Percentiles rank a stretch among this genome's conserved stretches.
Conservation (phyloP, 2,329 filamentous ascomycete genomes). For the Thelonectria olida region DNA sequence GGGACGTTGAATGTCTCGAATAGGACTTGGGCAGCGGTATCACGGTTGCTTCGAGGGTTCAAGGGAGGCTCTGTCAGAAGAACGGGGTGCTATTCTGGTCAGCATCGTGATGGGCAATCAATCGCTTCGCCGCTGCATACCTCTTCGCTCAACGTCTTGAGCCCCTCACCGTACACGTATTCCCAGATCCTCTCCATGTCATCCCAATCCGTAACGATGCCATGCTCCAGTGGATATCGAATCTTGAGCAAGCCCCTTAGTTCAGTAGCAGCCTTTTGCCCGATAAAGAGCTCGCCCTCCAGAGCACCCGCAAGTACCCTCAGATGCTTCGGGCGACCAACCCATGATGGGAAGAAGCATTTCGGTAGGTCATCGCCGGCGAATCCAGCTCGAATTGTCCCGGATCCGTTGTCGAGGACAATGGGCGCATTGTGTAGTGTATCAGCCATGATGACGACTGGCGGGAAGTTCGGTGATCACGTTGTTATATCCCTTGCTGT, state of each 20-base stretch:
- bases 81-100: constrained; percentile 78
- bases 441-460: constrained; percentile 58
- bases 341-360: constrained; percentile 97
- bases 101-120: constrained; percentile 24
- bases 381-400: constrained; percentile 96
- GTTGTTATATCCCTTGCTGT: constrained; percentile 18
- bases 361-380: constrained; percentile 95
- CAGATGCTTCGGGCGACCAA: constrained; percentile 93
- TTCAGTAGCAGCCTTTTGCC: constrained; percentile 86
- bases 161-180: constrained; percentile 93
- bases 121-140: constrained; percentile 52
- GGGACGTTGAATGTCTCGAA: constrained; percentile 99
- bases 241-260: constrained; percentile 95
- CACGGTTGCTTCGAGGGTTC: constrained; percentile 94
- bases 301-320: constrained; percentile 95
- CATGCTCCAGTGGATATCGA: constrained; percentile 93
- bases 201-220: constrained; percentile 99
- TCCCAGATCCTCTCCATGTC: constrained; percentile 99
- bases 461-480: constrained; percentile 9
- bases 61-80: constrained; percentile 95
- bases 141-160: constrained; percentile 98
- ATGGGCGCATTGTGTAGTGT: constrained; percentile 95
- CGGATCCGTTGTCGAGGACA: constrained; percentile 98
- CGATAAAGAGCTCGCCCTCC: constrained; percentile 97
- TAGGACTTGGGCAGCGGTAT: constrained; percentile 94